phyloP scores from a whole-genome alignment of 2,329 filamentous ascomycete genomes.

The Neonectria sp. region DNA sequence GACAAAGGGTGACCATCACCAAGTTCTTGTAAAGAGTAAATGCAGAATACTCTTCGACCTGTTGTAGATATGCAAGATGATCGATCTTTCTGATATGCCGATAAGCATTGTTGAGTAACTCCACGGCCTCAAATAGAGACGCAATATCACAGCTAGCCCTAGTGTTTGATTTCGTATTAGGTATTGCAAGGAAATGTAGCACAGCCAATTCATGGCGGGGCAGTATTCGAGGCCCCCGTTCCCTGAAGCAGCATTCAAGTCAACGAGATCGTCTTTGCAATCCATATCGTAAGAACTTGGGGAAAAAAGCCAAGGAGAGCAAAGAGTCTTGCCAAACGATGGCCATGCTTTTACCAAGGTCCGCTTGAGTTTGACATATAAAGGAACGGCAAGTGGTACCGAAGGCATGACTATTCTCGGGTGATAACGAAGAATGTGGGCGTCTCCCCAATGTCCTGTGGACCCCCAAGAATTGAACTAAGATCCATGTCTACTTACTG shows the following conservation, averaged over 20 bases:
- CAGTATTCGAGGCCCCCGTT: slow-evolving; percentile 19
- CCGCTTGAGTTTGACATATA: neutral
- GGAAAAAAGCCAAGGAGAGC: slow-evolving; percentile 37
- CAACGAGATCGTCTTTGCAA: slow-evolving; percentile 20
- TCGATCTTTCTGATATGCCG: slow-evolving; percentile 8
- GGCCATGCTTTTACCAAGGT: slow-evolving; percentile 19
- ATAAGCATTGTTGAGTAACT: slow-evolving; percentile 16
- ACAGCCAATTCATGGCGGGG: slow-evolving; percentile 40
- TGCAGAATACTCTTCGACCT: slow-evolving; percentile 33
- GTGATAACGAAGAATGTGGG: neutral
- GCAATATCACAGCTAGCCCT: neutral
- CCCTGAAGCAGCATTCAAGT: neutral
- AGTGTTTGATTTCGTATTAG: slow-evolving; percentile 3
- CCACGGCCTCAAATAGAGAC: slow-evolving; percentile 20
- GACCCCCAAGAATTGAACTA: slow-evolving; percentile 26
- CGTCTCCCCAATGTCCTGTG: slow-evolving; percentile 21
- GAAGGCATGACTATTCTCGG: slow-evolving; percentile 26
- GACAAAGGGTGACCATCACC: slow-evolving; percentile 31
- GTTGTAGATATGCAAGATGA: slow-evolving; percentile 26
- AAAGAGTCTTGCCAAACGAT: slow-evolving; percentile 41
- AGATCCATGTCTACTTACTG: neutral
- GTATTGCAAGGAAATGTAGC: slow-evolving; percentile 20
- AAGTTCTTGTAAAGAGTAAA: slow-evolving; percentile 34
- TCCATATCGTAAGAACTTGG: slow-evolving; percentile 35
- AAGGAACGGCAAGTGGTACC: neutral